Evolutionary conservation across 2,329 filamentous ascomycete genomes (phyloP).

Genomic region (Leptographium galeiforme): DNA sequence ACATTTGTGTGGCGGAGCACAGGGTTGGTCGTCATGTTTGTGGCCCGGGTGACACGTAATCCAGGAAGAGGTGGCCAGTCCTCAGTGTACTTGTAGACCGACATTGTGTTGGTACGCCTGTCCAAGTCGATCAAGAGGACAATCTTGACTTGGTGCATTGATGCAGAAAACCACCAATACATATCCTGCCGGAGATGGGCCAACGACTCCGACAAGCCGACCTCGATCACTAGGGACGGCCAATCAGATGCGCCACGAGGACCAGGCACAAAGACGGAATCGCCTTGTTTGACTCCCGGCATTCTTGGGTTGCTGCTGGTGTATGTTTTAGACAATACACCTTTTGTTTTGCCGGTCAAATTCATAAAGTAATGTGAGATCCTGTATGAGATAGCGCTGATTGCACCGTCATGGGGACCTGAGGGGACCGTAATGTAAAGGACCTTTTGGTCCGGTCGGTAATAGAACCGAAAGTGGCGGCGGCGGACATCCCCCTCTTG

Average conservation of each 20-base stretch:
- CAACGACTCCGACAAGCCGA: not conserved
- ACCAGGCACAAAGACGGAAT: not conserved
- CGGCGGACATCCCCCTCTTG: not conserved
- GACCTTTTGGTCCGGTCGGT: not conserved
- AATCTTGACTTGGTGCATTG: not conserved
- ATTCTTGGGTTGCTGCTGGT: no score
- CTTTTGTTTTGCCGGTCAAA: not conserved
- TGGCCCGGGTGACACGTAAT: no score
- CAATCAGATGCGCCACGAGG: not conserved
- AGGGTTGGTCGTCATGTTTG: not conserved
- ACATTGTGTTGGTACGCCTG: not conserved
- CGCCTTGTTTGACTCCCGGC: not conserved
- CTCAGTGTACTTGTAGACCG: not conserved
- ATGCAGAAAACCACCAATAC: not conserved
- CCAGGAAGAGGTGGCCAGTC: not conserved
- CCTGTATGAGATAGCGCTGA: no score
- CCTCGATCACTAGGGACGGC: not conserved
- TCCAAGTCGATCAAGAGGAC: not conserved
- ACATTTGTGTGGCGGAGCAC: not conserved
- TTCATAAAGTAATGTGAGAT: no score
- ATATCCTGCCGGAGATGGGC: not conserved
- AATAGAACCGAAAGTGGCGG: not conserved
- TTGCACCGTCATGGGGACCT: not conserved
- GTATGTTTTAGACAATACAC: no score
- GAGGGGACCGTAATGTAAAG: not conserved